phyloP scores from a whole-genome alignment of 2,329 filamentous ascomycete genomes.

The Capronia epimyces region DNA sequence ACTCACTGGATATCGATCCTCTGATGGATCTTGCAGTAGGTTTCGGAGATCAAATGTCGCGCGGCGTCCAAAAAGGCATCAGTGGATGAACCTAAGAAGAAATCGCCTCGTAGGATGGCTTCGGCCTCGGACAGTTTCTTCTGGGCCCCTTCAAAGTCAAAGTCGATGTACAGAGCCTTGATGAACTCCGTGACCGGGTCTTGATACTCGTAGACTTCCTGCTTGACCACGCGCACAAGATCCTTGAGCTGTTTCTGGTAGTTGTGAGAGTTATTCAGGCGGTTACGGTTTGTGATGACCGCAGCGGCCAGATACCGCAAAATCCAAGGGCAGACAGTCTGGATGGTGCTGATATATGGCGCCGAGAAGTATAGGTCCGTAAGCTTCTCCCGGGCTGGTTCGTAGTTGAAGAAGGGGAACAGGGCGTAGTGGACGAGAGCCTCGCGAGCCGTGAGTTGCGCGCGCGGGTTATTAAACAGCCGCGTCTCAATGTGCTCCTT shows the following conservation, averaged over 20 bases:
- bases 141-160: conserved; percentile 95
- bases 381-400: conserved; percentile 79
- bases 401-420: conserved; percentile 98
- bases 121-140: conserved; percentile 81
- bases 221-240: conserved; percentile 86
- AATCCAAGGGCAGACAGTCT: conserved; percentile 95
- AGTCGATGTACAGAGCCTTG: conserved; percentile 90
- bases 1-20: conserved; percentile 87
- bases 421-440: conserved; percentile 98
- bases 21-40: conserved; percentile 99
- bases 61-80: conserved; percentile 92
- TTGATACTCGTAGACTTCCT: conserved; percentile 95
- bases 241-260: conserved; percentile 99
- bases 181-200: conserved; percentile 96
- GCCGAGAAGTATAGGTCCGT: conserved; percentile 97
- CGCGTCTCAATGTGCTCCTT: conserved; percentile 89
- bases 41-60: conserved; percentile 94
- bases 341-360: conserved; percentile 98
- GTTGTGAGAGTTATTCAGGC: conserved; percentile 70
- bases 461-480: conserved; percentile 92
- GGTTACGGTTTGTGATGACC: conserved; percentile 86
- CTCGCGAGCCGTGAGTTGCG: conserved; percentile 91
- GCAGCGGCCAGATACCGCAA: conserved; percentile 88
- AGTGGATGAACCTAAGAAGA: conserved; percentile 81
- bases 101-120: conserved; percentile 85